Conservation (phyloP, 345 rosid genomes). For the Chamaenerion angustifolium region DNA sequence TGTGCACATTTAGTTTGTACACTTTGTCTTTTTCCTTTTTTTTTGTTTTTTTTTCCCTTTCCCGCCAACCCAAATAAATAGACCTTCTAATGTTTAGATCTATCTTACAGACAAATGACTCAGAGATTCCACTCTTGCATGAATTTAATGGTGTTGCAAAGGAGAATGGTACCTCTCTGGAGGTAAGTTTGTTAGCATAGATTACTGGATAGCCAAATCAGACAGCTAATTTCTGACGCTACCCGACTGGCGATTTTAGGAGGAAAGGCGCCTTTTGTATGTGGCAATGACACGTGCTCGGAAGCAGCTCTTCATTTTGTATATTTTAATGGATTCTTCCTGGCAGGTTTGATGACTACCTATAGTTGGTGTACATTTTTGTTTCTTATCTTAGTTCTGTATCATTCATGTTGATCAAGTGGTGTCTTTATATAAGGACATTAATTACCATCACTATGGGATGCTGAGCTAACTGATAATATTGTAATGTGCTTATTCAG, state of each 20-base stretch:
- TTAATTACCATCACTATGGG: too few species aligned
- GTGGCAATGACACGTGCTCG: slow-evolving; percentile 99
- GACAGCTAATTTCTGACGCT: not conserved
- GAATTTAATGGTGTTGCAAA: slow-evolving; percentile 38
- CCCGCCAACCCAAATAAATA: not conserved
- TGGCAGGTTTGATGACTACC: slow-evolving; percentile 64
- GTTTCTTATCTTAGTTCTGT: slow-evolving; percentile 3
- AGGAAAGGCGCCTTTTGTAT: slow-evolving; percentile 78
- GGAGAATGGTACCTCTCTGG: slow-evolving; percentile 48
- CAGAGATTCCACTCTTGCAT: slow-evolving; percentile 79
- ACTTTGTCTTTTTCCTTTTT: too few species aligned
- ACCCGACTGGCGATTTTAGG: slow-evolving; percentile 27
- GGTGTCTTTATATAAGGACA: too few species aligned
- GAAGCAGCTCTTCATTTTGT: slow-evolving; percentile 62
- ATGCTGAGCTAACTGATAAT: slow-evolving; percentile 6
- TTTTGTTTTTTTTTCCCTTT: too few species aligned
- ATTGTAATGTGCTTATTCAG: slow-evolving; percentile 18
- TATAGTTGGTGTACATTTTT: slow-evolving; percentile 3
- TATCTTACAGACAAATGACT: slow-evolving; percentile 65
- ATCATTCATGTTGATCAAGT: not conserved
- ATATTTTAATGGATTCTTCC: slow-evolving; percentile 63
- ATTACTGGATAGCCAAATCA: slow-evolving; percentile 1
- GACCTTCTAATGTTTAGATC: not conserved
- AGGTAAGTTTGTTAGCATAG: slow-evolving; percentile 30
- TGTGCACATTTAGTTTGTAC: too few species aligned